Conservation (phyloP, 2,329 filamentous ascomycete species). For the Ascomycota sp. region DNA sequence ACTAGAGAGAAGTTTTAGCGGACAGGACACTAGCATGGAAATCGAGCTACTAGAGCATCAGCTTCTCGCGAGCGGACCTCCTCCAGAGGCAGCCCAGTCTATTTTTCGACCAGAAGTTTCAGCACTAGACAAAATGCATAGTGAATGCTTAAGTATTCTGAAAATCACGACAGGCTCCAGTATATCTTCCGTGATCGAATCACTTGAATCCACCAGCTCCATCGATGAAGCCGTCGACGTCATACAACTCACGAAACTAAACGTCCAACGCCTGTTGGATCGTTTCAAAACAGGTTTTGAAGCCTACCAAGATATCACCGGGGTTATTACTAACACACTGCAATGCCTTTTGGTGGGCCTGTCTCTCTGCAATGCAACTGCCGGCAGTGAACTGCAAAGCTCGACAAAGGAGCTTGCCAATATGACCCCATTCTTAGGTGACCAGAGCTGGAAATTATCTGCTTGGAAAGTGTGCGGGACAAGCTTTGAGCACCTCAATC, state of each 20-base stretch:
- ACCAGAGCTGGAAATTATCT: conserved; percentile 12
- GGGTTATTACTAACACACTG: conserved; percentile 56
- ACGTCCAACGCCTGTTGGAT: conserved; percentile 43
- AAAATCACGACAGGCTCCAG: conserved; percentile 34
- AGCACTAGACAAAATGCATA: conserved; percentile 49
- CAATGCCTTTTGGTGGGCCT: conserved; percentile 58
- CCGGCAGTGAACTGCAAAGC: conserved; percentile 19
- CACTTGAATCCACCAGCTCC: conserved; percentile 5
- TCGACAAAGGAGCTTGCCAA: conserved; percentile 17
- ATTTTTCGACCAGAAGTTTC: conserved; percentile 51
- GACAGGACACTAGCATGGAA: conserved; percentile 44
- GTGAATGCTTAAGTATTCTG: conserved; percentile 59
- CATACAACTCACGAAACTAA: conserved; percentile 27
- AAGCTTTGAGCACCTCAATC: conserved; percentile 22
- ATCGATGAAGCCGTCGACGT: conserved; percentile 11
- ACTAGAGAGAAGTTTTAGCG: conserved; percentile 47
- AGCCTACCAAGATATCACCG: conserved; percentile 66
- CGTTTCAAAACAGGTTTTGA: conserved; percentile 49
- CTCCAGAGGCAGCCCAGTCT: conserved; percentile 37
- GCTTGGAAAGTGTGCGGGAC: conserved; percentile 5
- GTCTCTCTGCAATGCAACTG: conserved; percentile 28
- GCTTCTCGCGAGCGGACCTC: conserved; percentile 38
- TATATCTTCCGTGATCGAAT: conserved; percentile 14
- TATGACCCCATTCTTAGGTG: conserved; percentile 34
- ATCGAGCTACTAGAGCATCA: conserved; percentile 40